Percentiles rank a stretch among this genome's conserved stretches.
These are phyloP conservation scores for Leccinum pallidistipes DNA, from an alignment of 1,284 basidiomycete species.

Conservation along the genomic window DNA sequence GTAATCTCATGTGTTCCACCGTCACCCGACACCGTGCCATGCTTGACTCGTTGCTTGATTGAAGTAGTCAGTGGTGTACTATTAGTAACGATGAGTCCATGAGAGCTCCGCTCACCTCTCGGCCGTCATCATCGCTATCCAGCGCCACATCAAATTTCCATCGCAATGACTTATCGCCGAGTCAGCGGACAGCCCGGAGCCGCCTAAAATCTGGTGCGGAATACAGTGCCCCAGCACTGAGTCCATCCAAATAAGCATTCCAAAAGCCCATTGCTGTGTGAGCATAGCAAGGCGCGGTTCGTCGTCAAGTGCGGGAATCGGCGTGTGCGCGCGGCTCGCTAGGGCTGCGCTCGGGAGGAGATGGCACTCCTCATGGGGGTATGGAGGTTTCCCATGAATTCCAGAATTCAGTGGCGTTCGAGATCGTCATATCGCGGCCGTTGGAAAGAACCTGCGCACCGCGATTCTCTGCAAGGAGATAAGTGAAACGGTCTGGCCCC, in stretches of 20 bases:
- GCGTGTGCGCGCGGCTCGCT: not conserved
- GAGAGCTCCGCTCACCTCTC: not conserved
- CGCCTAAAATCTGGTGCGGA: no score
- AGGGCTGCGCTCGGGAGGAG: not conserved
- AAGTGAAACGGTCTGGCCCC: not conserved
- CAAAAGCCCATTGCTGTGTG: not conserved
- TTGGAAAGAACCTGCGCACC: not conserved
- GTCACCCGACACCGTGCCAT: no score
- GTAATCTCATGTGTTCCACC: not conserved
- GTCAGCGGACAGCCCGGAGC: not conserved
- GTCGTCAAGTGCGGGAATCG: not conserved
- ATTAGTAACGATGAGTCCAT: not conserved
- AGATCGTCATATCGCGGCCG: not conserved
- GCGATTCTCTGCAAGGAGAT: not conserved
- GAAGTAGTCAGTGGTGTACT: no score
- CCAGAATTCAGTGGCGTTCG: not conserved
- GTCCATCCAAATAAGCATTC: no score
- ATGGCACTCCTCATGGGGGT: not conserved
- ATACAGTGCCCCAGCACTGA: not conserved
- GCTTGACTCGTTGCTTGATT: no score
- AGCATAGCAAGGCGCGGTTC: not conserved
- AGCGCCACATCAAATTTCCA: not conserved
- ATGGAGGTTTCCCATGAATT: not conserved
- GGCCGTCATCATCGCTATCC: not conserved
- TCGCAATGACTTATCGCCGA: not conserved